Conservation (phyloP, 129 eudicot genomes). For the Artemisia tridentata region DNA sequence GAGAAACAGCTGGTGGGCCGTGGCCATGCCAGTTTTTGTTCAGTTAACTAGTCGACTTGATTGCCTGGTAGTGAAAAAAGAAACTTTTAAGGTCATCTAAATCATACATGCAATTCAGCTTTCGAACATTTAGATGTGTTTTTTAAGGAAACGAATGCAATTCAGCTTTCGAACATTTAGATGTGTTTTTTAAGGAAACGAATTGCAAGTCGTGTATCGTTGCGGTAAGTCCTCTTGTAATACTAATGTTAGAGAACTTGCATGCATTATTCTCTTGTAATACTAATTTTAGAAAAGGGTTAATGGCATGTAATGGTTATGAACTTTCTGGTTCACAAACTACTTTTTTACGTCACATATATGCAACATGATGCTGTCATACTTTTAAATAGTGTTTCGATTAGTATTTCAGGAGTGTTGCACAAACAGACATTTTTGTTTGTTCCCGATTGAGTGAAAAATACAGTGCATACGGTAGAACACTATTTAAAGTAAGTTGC, state of each 20-base stretch:
- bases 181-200: constrained; percentile 3
- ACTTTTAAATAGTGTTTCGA: too few species aligned
- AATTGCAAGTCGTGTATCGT: background rate
- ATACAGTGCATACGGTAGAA: too few species aligned
- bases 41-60: background rate
- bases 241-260: constrained; percentile 1
- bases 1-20: background rate
- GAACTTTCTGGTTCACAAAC: too few species aligned
- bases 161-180: background rate
- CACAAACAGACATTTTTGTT: too few species aligned
- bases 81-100: background rate
- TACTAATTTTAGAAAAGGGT: background rate
- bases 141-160: too few species aligned
- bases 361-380: too few species aligned
- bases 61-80: background rate
- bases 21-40: background rate
- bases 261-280: background rate
- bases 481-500: too few species aligned
- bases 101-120: background rate
- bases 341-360: too few species aligned
- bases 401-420: too few species aligned
- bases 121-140: background rate
- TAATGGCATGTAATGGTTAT: too few species aligned
- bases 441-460: too few species aligned
- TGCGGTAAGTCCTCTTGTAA: background rate